These are phyloP conservation scores for Naganishia antarctica DNA, from an alignment of 768 basidiomycete genomes.

Conservation along the genomic window DNA sequence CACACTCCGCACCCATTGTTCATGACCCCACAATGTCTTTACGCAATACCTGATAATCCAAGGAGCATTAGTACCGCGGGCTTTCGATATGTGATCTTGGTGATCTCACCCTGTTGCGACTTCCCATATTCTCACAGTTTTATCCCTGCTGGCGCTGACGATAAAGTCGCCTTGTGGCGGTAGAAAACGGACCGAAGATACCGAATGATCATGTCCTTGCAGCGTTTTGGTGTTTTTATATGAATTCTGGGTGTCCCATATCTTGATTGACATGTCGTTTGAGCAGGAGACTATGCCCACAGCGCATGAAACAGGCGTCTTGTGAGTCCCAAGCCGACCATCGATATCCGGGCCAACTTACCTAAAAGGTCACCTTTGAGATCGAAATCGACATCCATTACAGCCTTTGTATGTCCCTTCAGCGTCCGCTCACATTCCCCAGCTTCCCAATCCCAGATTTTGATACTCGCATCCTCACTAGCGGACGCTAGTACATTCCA, in stretches of 20 bases:
- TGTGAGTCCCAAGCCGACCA: background rate
- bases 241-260: constrained; percentile 85
- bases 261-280: constrained; percentile 81
- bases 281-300: constrained; percentile 61
- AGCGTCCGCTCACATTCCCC: constrained; percentile 87
- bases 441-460: constrained; percentile 96
- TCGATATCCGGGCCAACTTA: too few relatives aligned
- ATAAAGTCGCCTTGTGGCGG: constrained; percentile 77
- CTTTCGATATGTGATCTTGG: constrained; percentile 20
- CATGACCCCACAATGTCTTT: constrained; percentile 69
- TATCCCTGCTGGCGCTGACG: constrained; percentile 80
- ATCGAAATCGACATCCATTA: constrained; percentile 83
- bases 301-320: background rate
- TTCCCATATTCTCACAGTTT: constrained; percentile 79
- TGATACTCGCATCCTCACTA: constrained; percentile 81
- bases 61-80: background rate
- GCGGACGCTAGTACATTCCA: constrained; percentile 78
- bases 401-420: constrained; percentile 85
- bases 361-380: constrained; percentile 76
- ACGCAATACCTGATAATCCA: constrained; percentile 61
- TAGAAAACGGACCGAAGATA: constrained; percentile 72
- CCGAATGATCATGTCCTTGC: constrained; percentile 84
- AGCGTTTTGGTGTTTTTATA: constrained; percentile 85
- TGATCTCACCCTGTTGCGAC: constrained; percentile 70
- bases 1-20: constrained; percentile 73